These are phyloP conservation scores for Rhinocladiella similis DNA, from an alignment of 2,329 filamentous ascomycete genomes.

Conservation along the genomic window DNA sequence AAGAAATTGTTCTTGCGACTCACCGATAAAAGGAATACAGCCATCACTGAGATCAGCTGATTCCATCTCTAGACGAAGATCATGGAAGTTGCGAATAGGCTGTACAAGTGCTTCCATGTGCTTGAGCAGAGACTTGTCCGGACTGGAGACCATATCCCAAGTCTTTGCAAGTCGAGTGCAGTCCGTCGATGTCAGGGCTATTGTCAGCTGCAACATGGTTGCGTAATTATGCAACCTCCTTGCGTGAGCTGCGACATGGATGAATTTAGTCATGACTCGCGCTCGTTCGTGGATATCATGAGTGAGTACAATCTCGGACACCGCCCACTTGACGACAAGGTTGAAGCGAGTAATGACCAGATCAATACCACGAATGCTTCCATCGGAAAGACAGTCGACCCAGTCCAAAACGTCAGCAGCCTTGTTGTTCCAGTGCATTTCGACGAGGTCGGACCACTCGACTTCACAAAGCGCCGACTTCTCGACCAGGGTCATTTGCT, in stretches of 20 bases:
- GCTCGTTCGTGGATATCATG: slow-evolving; percentile 58
- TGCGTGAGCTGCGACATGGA: slow-evolving; percentile 62
- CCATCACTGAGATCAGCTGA: slow-evolving; percentile 58
- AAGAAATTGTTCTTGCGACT: slow-evolving; percentile 28
- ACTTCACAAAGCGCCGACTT: slow-evolving; percentile 66
- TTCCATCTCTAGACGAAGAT: slow-evolving; percentile 65
- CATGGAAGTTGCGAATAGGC: slow-evolving; percentile 64
- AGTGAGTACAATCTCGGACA: slow-evolving; percentile 64
- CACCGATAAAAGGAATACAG: slow-evolving; percentile 66
- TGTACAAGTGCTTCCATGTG: slow-evolving; percentile 63
- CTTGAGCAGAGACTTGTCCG: slow-evolving; percentile 56
- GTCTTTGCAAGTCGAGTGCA: slow-evolving; percentile 58
- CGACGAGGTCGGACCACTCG: slow-evolving; percentile 66
- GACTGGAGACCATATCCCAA: slow-evolving; percentile 57
- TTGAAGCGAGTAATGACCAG: slow-evolving; percentile 68
- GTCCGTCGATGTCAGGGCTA: slow-evolving; percentile 62
- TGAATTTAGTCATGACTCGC: slow-evolving; percentile 62
- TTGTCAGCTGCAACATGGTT: slow-evolving; percentile 65
- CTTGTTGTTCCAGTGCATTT: slow-evolving; percentile 62
- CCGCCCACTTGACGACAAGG: slow-evolving; percentile 65
- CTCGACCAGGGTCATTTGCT: slow-evolving; percentile 66
- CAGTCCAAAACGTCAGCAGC: slow-evolving; percentile 56
- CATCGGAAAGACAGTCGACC: slow-evolving; percentile 60
- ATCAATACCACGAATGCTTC: slow-evolving; percentile 58
- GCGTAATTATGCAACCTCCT: slow-evolving; percentile 63